These are phyloP conservation scores for Globisporangium spinosum DNA, from an alignment of 352 stramenopile species.

Conservation along the genomic window DNA sequence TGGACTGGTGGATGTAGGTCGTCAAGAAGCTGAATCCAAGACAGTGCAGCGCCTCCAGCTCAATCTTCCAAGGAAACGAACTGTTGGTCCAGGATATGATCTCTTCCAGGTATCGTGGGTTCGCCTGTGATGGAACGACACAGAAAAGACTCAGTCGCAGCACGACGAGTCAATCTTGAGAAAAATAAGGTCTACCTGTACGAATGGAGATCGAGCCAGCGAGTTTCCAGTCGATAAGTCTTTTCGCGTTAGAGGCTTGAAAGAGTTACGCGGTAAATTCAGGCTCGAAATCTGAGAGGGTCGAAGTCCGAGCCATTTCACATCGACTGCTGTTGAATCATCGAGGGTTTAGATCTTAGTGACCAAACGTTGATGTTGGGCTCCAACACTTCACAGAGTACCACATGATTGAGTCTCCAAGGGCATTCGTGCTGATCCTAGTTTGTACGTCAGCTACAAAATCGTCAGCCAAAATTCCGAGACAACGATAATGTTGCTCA, in stretches of 20 bases:
- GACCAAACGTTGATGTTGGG: neutral
- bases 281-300: constrained; percentile 70
- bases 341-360: neutral
- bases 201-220: constrained; percentile 45
- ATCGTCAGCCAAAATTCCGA: neutral
- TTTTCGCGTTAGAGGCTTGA: constrained; percentile 57
- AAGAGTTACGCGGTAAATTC: constrained; percentile 40
- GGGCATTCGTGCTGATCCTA: constrained; percentile 83
- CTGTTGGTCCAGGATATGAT: constrained; percentile 46
- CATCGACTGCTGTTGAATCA: constrained; percentile 48
- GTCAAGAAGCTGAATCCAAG: constrained; percentile 75
- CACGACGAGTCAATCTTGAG: neutral
- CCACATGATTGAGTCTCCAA: constrained; percentile 62
- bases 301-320: constrained; percentile 91
- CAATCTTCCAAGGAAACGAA: constrained; percentile 63
- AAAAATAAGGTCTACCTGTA: constrained; percentile 38
- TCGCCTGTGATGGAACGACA: constrained; percentile 30
- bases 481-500: neutral
- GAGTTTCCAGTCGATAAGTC: constrained; percentile 44
- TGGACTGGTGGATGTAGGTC: constrained; percentile 47
- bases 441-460: constrained; percentile 84
- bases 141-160: neutral
- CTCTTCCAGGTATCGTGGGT: constrained; percentile 48
- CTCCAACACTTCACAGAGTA: constrained; percentile 15
- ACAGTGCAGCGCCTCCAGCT: constrained; percentile 76